These are phyloP conservation scores for Chimonanthus salicifolius DNA, from an alignment of 164 flowering plant genomes.

Conservation along the genomic window DNA sequence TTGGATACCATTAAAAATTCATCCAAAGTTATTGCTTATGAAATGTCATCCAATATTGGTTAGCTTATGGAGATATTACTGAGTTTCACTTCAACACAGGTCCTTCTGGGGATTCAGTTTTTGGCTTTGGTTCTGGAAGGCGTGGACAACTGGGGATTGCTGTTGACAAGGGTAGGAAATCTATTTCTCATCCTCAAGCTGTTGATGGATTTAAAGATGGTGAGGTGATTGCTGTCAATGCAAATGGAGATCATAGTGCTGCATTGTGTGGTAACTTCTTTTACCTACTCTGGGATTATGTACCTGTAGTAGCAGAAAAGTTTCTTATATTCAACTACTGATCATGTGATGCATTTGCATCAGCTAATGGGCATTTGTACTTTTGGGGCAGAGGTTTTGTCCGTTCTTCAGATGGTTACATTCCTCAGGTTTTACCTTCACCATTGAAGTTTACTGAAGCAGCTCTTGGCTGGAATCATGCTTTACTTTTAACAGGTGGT, in stretches of 20 bases:
- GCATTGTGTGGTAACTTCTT: constrained; percentile 56
- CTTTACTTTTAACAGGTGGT: constrained; percentile 55
- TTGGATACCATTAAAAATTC: no score
- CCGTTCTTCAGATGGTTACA: constrained; percentile 31
- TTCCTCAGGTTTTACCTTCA: constrained; percentile 35
- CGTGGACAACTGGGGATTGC: constrained; percentile 82
- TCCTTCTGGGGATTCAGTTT: constrained; percentile 30
- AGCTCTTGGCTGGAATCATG: constrained; percentile 93
- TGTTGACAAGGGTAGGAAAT: constrained; percentile 28
- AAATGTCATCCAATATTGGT: background rate
- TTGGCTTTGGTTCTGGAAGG: constrained; percentile 83
- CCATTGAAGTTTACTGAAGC: constrained; percentile 34
- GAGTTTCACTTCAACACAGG: constrained; percentile 24
- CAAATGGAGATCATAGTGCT: constrained; percentile 97
- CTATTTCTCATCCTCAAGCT: constrained; percentile 44
- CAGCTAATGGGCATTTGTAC: constrained; percentile 66
- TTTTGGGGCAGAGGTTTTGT: constrained; percentile 85
- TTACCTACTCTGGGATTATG: background rate
- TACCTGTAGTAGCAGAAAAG: background rate
- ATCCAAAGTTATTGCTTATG: no score
- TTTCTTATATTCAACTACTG: background rate
- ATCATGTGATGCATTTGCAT: constrained; percentile 6
- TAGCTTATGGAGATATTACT: background rate
- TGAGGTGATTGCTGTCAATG: constrained; percentile 36
- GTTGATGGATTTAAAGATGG: constrained; percentile 41